phyloP scores from a whole-genome alignment of 164 flowering plant genomes.

The Kingdonia uniflora region DNA sequence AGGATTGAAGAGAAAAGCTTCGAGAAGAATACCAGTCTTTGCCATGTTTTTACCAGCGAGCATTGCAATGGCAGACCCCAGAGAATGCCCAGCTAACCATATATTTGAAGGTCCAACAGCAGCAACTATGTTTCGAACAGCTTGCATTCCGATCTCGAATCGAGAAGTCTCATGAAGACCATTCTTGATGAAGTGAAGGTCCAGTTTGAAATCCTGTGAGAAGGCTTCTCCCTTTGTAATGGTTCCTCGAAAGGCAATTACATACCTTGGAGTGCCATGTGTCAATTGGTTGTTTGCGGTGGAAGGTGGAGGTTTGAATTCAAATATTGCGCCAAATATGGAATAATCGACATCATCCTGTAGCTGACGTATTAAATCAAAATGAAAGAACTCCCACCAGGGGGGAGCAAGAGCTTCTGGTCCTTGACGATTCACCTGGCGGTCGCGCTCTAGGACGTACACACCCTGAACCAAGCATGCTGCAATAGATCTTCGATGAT shows the following conservation, averaged over 20 bases:
- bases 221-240: slow-evolving; percentile 48
- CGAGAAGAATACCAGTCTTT: too few species aligned
- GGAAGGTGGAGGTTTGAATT: slow-evolving; percentile 26
- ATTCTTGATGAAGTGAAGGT: too few species aligned
- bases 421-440: slow-evolving; percentile 53
- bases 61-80: slow-evolving; percentile 82
- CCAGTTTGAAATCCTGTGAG: slow-evolving; percentile 51
- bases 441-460: slow-evolving; percentile 69
- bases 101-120: slow-evolving; percentile 32
- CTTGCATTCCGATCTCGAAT: slow-evolving; percentile 53
- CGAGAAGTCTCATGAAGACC: slow-evolving; percentile 60
- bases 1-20: slow-evolving; percentile 85
- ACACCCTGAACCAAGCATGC: slow-evolving; percentile 83
- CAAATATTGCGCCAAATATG: slow-evolving; percentile 72
- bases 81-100: slow-evolving; percentile 90
- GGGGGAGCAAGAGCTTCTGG: slow-evolving; percentile 67
- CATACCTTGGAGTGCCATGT: slow-evolving; percentile 34
- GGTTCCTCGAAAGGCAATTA: slow-evolving; percentile 85
- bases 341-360: slow-evolving; percentile 59
- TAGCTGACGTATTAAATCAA: slow-evolving; percentile 33
- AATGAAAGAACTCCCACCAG: slow-evolving; percentile 85
- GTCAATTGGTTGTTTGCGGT: background rate
- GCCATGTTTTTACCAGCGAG: slow-evolving; percentile 86
- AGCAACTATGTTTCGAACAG: slow-evolving; percentile 49
- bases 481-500: slow-evolving; percentile 69